phyloP scores from a whole-genome alignment of 2,329 filamentous ascomycete species.

The Dactylellina sp. region DNA sequence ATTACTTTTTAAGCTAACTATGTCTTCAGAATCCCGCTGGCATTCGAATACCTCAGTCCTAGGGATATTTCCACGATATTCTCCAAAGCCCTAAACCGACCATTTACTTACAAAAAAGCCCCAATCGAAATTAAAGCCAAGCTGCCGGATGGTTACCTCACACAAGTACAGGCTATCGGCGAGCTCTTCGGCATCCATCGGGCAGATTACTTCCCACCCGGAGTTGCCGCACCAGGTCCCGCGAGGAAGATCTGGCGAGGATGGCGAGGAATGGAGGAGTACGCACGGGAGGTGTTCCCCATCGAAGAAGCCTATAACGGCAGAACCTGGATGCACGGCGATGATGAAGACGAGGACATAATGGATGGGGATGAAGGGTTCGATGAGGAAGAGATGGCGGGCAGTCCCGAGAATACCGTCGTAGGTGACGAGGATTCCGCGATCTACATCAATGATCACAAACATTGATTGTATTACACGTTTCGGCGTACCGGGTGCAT shows the following conservation, averaged over 20 bases:
- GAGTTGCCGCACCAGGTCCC: constrained; percentile 75
- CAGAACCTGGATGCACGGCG: constrained; percentile 85
- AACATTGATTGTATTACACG: constrained; percentile 32
- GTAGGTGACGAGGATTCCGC: constrained; percentile 50
- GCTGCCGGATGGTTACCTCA: constrained; percentile 86
- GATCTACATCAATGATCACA: constrained; percentile 43
- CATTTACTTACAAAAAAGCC: constrained; percentile 80
- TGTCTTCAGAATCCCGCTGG: constrained; percentile 77
- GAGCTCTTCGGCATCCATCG: constrained; percentile 69
- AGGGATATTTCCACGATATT: constrained; percentile 84
- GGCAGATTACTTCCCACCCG: constrained; percentile 61
- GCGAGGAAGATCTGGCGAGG: constrained; percentile 91
- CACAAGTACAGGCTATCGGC: constrained; percentile 80
- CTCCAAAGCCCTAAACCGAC: constrained; percentile 79
- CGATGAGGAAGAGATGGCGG: constrained; percentile 51
- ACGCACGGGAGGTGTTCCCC: constrained; percentile 91
- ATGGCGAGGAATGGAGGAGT: constrained; percentile 89
- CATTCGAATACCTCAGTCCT: constrained; percentile 89
- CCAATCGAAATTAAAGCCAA: constrained; percentile 86
- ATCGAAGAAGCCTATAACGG: constrained; percentile 95
- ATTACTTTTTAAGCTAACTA: constrained; percentile 63
- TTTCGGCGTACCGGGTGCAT: constrained; percentile 50
- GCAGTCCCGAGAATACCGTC: constrained; percentile 53
- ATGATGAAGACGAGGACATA: constrained; percentile 65
- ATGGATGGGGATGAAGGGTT: constrained; percentile 50